Evolutionary conservation across 1,284 basidiomycete species (phyloP).

Genomic region (Ceratobasidium sp.): DNA sequence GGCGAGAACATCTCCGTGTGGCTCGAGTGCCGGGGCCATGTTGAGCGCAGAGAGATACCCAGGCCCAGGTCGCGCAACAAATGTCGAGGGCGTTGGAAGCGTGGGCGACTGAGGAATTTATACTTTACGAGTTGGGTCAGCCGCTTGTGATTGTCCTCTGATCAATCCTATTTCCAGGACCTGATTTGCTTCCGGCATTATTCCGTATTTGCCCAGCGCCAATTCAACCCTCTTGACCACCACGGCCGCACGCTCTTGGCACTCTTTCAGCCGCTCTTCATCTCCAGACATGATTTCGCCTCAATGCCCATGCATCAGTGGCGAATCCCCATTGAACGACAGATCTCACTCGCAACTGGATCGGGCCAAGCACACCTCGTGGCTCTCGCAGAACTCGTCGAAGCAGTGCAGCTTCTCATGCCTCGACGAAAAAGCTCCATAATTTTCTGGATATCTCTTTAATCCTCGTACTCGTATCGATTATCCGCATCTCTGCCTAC

Average conservation of each 20-base stretch:
- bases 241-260: neutral
- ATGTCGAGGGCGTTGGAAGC: neutral
- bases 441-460: neutral
- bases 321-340: neutral
- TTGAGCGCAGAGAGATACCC: neutral
- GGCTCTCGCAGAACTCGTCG: neutral
- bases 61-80: neutral
- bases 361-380: conserved; percentile 1
- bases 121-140: neutral
- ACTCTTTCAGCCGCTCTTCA: neutral
- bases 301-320: too few relatives aligned
- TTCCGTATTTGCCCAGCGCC: conserved; percentile 1
- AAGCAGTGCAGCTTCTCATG: neutral
- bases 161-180: conserved; percentile 21
- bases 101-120: neutral
- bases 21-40: conserved; percentile 26
- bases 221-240: neutral
- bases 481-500: too few relatives aligned
- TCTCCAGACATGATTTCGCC: too few relatives aligned
- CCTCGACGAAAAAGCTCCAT: neutral
- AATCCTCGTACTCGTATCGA: neutral
- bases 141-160: conserved; percentile 30
- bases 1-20: conserved; percentile 17
- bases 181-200: conserved; percentile 13
- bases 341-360: neutral